phyloP scores from a whole-genome alignment of 768 basidiomycete genomes.

The Lentinula detonsa region DNA sequence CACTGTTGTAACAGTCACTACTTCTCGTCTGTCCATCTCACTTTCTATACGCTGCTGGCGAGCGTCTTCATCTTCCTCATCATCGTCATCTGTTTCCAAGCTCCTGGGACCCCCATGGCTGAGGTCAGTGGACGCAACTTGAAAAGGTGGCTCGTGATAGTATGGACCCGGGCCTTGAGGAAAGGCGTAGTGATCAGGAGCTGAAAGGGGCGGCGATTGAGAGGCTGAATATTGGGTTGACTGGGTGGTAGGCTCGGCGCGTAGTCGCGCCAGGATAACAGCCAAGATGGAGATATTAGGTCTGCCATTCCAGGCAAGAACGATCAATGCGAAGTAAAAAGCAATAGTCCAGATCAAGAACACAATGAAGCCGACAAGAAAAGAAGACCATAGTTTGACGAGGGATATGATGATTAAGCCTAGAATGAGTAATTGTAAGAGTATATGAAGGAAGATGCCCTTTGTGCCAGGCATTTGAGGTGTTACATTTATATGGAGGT shows the following conservation, averaged over 20 bases:
- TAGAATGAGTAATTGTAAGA: constrained; percentile 54
- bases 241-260: constrained; percentile 16
- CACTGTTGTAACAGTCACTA: constrained; percentile 72
- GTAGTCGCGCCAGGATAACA: constrained; percentile 38
- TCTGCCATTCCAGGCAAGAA: constrained; percentile 51
- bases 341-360: constrained; percentile 57
- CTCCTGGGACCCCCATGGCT: constrained; percentile 45
- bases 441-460: constrained; percentile 36
- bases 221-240: constrained; percentile 26
- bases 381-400: constrained; percentile 51
- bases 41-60: constrained; percentile 73
- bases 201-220: constrained; percentile 28
- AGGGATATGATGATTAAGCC: constrained; percentile 54
- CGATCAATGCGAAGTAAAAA: constrained; percentile 51
- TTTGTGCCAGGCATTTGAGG: constrained; percentile 30
- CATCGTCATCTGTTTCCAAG: constrained; percentile 51
- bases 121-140: constrained; percentile 28
- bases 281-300: constrained; percentile 56
- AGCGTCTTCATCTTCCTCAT: constrained; percentile 69
- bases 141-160: constrained; percentile 59
- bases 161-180: constrained; percentile 54
- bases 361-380: constrained; percentile 50
- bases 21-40: constrained; percentile 76
- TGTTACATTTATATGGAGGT: not conserved
- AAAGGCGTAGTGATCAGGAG: constrained; percentile 37